Evolutionary conservation across 2,329 filamentous ascomycete species (phyloP), one percentile per base, ranked within the genome.

Genomic region (Penicillium sp.): DNA sequence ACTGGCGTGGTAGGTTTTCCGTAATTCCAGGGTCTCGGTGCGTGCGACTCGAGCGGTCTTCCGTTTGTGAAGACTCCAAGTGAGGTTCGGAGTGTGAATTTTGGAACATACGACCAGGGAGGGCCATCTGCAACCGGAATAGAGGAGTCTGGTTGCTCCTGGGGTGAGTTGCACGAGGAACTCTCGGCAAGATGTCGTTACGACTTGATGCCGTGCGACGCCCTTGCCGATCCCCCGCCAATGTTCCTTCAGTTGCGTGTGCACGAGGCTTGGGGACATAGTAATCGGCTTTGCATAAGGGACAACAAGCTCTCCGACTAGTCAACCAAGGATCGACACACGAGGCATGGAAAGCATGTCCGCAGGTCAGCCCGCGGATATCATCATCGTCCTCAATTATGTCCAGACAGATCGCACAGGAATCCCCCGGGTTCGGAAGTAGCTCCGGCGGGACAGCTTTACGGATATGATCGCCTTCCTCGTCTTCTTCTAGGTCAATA

Each of bases 301-400:
- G 95, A 73, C 95, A 99, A 80, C 93, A 98, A 26, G 95, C 95
- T 64, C 93, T 88, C 62, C 95, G 87, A 70, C 90, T 93, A 10
- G 95, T 99, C 62, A 99, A 80, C 95, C 95, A 99, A 11, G 95
- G 95, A 67, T 99, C 95, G 49, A 99, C 86, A 72, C 95, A 99
- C 39, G 89, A 91, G 50, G 92, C 93, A 73, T 99, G 95, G 84
- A 98, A 99, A 53, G 93, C 93, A 75, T 99, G 95, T n/a, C 95
- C 95, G 70, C 95, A 99, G 4, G 91, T 92, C 60, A 99, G 79
- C 2, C 95, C 95, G 65, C 95, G 91, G 50, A 99, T 88, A 71
- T 99, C 93, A 67, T 98, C 95, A 62, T 97, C 91, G 62, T 98
- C 92, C 73, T 99, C 95, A 19, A 99, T 84, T 0, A 85, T 89